Evolutionary conservation across 768 basidiomycete species (phyloP), one percentile per base, ranked within the genome.

Genomic region (Amanita rubescens): DNA sequence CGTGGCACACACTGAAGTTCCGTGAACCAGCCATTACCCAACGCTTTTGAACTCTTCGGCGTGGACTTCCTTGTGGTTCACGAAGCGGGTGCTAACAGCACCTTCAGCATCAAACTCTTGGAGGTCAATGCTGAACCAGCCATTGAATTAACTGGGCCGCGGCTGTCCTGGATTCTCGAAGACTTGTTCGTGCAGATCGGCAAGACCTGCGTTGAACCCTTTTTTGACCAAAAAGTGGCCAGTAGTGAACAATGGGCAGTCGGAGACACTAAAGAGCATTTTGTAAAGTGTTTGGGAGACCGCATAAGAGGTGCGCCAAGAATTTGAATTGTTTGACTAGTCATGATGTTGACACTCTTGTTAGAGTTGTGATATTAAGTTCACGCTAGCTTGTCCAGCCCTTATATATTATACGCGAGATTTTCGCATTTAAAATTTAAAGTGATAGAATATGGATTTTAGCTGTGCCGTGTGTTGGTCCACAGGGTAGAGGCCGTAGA

Each of bases 41-140:
- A 97, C 64, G 91, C 90, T 0, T 98, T 97, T 63, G 95, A 98
- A 65, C 78, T 98, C 14, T 98, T 85, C 62, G 96, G 96, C 0
- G 78, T 89, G n/a, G 96, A 99, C 66, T 87, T 99, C 55, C 73
- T 98, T 12, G 77, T 97, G 54, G 77, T 76, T 49, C 78, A 79
- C 62, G 60, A 57, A n/a, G 24, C 12, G 6, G 24, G 20, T 22
- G 39, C 30, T 10, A 11, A 24, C 20, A 46, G 58, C 58, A 62
- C 65, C 7, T 78, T 82, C 52, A 75, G 80, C 56, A 83, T 91
- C 14, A 83, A 85, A 52, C 72, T 97, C 1, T 75, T 97, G 27
- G 96, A 98, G 67, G 76, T 95, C 62, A 99, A 99, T 64, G 84
- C 95, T 5, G 94, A 94, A 58, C 95, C 96, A 1, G 96, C 96